Base-by-base conservation (phyloP, 1,284 basidiomycete species). In the Mycena citricolor region DNA sequence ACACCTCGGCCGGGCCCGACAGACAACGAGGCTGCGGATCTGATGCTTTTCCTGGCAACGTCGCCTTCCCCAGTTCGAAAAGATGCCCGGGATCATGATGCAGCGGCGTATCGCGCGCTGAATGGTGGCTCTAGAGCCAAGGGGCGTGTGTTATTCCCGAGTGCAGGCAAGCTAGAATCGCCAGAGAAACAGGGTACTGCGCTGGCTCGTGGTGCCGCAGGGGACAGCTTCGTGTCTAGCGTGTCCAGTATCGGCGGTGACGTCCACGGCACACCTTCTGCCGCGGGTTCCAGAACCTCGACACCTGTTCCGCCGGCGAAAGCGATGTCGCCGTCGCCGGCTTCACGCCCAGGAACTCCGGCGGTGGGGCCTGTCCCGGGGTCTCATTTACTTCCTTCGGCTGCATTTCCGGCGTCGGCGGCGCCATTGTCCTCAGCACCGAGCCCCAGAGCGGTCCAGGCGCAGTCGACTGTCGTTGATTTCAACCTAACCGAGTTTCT, bases 1-100 rank as follows among this genome's bases (percentile, higher is more conserved):
- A 70, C 70, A 5, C 70, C 68, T 37, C 65, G 63, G 14, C 63
- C 70, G 40, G 71, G 69, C 22, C 74, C 76, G 16, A 74, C 74
- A 22, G 86, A 88, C 56, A 82, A 77, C 54, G 87, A 90, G 58
- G 86, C 87, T 0, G 86, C 87, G 20, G 84, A 86, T 59, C 65
- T 89, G 31, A 85, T 90, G 78, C 68, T 90, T 28, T 86, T 77
- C 62, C 75, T 90, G 36, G 86, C 87, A 30, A 88, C 86, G 6
- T 88, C 85, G 3, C 86, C 86, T 1, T 88, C 85, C 0, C 86
- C 86, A 5, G 83, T 72, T n/a, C 77, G 86, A 33, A 73, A 76
- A 13, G 65, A 67, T 7, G 72, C 67, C 28, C 75, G 72, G 47
- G 76, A 82, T 26, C 73, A 68, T 53, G 81, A 86, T 54, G 51